Evolutionary conservation across 371 early-diverging fungal genomes (phyloP).

Genomic region (Mortierella sp.): DNA sequence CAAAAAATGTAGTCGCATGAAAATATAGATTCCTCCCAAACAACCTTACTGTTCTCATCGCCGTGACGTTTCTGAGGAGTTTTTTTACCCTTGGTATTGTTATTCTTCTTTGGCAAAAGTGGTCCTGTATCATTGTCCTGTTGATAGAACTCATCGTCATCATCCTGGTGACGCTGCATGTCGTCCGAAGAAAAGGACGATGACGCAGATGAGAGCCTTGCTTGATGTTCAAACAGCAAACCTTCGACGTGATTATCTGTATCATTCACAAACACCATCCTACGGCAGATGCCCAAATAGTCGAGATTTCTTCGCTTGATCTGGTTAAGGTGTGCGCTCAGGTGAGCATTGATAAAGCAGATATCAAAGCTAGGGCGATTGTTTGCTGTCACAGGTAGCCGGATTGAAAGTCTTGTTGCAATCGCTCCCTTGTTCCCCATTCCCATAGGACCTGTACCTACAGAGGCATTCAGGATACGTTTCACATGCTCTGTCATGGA

Average conservation of each 20-base stretch:
- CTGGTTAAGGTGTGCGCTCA: conserved; percentile 74
- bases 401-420: conserved; percentile 64
- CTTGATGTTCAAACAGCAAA: conserved; percentile 31
- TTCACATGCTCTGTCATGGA: conserved; percentile 42
- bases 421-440: conserved; percentile 82
- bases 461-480: conserved; percentile 34
- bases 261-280: conserved; percentile 49
- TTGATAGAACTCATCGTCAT: conserved; percentile 32
- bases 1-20: conserved; percentile 72
- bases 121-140: conserved; percentile 38
- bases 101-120: conserved; percentile 25
- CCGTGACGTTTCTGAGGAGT: not conserved
- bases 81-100: conserved; percentile 6
- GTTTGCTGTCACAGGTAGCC: conserved; percentile 54
- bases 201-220: conserved; percentile 21
- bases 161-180: conserved; percentile 2
- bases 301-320: conserved; percentile 70
- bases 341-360: conserved; percentile 77
- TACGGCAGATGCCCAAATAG: conserved; percentile 60
- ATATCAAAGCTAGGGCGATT: conserved; percentile 53
- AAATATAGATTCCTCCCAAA: conserved; percentile 58
- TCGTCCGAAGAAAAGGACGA: not conserved
- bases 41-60: not conserved
- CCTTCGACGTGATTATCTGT: conserved; percentile 50
- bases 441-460: conserved; percentile 45